phyloP scores from a whole-genome alignment of 1,139 yeast species.

The Nakaseomyces delphensis region DNA sequence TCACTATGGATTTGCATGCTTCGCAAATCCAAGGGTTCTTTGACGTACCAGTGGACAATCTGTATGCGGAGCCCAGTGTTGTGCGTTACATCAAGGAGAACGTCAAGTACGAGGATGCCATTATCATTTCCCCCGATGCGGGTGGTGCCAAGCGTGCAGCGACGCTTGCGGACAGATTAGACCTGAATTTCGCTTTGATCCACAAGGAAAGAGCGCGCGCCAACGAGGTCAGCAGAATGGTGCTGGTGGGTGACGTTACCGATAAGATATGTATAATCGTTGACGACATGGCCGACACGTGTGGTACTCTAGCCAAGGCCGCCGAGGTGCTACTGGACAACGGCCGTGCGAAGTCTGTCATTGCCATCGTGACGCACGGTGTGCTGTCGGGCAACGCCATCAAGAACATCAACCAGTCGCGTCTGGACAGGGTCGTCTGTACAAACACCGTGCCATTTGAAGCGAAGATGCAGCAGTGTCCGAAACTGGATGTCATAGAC shows the following conservation, averaged over 20 bases:
- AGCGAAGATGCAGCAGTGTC: conserved; percentile 60
- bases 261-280: conserved; percentile 82
- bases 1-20: conserved; percentile 96
- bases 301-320: conserved; percentile 94
- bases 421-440: conserved; percentile 73
- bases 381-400: conserved; percentile 84
- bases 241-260: conserved; percentile 89
- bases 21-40: conserved; percentile 97
- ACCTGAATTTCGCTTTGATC: conserved; percentile 87
- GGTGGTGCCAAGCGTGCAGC: conserved; percentile 99
- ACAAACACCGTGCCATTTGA: conserved; percentile 93
- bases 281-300: conserved; percentile 98
- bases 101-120: conserved; percentile 59
- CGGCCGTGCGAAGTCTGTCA: conserved; percentile 64
- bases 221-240: conserved; percentile 91
- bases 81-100: conserved; percentile 78
- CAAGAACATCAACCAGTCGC: conserved; percentile 69
- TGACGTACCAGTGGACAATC: conserved; percentile 90
- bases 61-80: conserved; percentile 92
- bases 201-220: conserved; percentile 96
- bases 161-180: conserved; percentile 84
- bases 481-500: conserved; percentile 74
- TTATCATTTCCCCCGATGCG: conserved; percentile 94
- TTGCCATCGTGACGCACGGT: conserved; percentile 96
- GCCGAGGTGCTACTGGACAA: conserved; percentile 80